Evolutionary conservation across 345 rosid species (phyloP), one percentile per base, ranked within the genome.

Genomic region (Hibiscus syriacus): DNA sequence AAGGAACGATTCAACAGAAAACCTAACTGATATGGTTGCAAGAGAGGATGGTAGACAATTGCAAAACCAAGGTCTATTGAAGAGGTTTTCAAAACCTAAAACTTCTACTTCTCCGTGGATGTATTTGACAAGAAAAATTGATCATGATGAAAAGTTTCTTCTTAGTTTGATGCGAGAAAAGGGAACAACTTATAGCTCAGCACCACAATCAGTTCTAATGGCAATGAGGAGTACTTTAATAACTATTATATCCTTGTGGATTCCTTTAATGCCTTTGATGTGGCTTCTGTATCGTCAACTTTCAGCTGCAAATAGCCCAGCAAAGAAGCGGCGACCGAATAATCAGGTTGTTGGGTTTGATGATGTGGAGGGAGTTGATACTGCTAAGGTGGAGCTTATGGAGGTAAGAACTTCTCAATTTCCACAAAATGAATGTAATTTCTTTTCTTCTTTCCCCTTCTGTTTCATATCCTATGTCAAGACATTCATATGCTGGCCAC

Each of bases 281-380:
- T 93, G 98, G 98, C 92, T 90, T 76, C 85, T 93, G 61, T 87
- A 93, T 70, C 91, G 98, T 41, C 98, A 90, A 77, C 85, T 90
- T 74, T 90, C 96, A 50, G 86, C 91, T 64, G 86, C 90, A 41
- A 90, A 87, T 73, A 87, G 92, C 80, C 97, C 90, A 1, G 94
- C 98, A 2, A 90, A 61, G 61, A 90, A 82, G 79, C 80, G 86
- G 55, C 84, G 82, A 8, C 81, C 90, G 20, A 83, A 82, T 65
- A 87, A 79, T 75, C 91, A 76, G 59, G 69, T 66, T 10, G n/a
- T 87, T 70, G 81, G 86, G 63, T 93, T 93, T 29, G 92, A 93
- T 75, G 98, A 93, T 71, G 97, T 90, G 49, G 96, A 90, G 80
- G 98, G 98, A 4, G 98, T 93, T 72, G 96, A 93, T 73, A 68